Conservation (phyloP, 345 rosid species). For the Populus ilicifolia region DNA sequence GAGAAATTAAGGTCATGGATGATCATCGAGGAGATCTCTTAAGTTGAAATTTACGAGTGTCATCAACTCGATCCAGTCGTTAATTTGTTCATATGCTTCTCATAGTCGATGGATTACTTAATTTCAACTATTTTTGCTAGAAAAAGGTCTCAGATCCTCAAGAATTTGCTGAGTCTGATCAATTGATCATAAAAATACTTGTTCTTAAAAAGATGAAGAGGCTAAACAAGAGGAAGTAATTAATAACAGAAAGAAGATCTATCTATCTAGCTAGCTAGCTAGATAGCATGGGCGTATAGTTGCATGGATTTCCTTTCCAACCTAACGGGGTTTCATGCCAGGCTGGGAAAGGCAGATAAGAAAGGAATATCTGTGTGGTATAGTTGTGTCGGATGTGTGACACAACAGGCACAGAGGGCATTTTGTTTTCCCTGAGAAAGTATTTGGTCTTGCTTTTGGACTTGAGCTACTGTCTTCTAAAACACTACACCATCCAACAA, state of each 20-base stretch:
- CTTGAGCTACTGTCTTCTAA: conserved; percentile 22
- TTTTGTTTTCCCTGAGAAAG: conserved; percentile 11
- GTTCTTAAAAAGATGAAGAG: too few relatives aligned
- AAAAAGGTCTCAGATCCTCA: too few relatives aligned
- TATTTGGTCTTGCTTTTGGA: conserved; percentile 6
- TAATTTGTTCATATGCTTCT: too few relatives aligned
- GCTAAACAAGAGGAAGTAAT: too few relatives aligned
- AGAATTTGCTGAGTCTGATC: too few relatives aligned
- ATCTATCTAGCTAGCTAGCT: background rate
- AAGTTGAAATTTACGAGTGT: too few relatives aligned
- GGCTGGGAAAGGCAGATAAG: background rate
- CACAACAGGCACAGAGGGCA: background rate
- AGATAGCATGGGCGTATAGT: background rate
- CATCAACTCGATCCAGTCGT: too few relatives aligned
- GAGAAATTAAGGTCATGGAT: background rate
- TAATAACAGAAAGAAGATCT: background rate
- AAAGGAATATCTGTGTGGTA: background rate
- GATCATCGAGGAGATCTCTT: too few relatives aligned
- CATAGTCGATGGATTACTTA: too few relatives aligned
- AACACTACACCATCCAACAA: conserved; percentile 21
- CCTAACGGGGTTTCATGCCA: background rate
- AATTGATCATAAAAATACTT: too few relatives aligned
- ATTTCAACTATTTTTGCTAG: too few relatives aligned
- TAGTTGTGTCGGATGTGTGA: conserved; percentile 1
- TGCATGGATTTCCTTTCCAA: background rate